A percentile compares a stretch with the other conserved stretches of the same genome.
Conservation (phyloP, 176 grass and related monocot genomes). For the Bothriochloa decipiens region DNA sequence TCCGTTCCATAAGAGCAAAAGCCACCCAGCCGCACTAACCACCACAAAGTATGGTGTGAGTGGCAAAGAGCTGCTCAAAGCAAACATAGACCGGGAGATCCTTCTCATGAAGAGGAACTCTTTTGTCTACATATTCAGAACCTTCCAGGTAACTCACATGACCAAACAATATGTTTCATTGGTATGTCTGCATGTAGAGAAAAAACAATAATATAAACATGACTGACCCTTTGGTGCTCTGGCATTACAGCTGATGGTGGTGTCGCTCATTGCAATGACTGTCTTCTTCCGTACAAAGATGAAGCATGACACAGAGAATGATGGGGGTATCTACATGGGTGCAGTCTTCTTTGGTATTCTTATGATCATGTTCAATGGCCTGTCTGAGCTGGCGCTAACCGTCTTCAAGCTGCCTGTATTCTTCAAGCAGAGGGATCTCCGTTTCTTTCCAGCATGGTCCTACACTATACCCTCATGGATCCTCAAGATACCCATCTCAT, state of each 20-base stretch:
- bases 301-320: too few species aligned
- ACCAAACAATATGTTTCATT: too few species aligned
- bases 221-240: conserved; percentile 12
- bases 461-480: conserved; percentile 90
- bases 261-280: conserved; percentile 26
- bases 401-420: conserved; percentile 85
- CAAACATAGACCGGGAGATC: conserved; percentile 51
- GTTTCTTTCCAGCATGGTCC: conserved; percentile 91
- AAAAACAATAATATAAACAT: background rate
- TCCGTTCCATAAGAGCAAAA: conserved; percentile 52
- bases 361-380: conserved; percentile 32
- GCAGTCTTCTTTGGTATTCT: too few species aligned
- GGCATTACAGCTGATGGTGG: conserved; percentile 42
- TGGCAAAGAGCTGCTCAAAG: conserved; percentile 51
- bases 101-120: conserved; percentile 74
- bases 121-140: conserved; percentile 67
- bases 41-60: conserved; percentile 51
- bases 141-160: background rate
- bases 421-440: conserved; percentile 91
- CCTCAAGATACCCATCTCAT: conserved; percentile 80
- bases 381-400: conserved; percentile 69
- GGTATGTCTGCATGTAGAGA: background rate
- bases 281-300: too few species aligned
- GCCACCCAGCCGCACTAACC: conserved; percentile 62
- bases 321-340: too few species aligned